Base-by-base conservation (phyloP, 139 green algal genomes). In the Chlorella sp. region DNA sequence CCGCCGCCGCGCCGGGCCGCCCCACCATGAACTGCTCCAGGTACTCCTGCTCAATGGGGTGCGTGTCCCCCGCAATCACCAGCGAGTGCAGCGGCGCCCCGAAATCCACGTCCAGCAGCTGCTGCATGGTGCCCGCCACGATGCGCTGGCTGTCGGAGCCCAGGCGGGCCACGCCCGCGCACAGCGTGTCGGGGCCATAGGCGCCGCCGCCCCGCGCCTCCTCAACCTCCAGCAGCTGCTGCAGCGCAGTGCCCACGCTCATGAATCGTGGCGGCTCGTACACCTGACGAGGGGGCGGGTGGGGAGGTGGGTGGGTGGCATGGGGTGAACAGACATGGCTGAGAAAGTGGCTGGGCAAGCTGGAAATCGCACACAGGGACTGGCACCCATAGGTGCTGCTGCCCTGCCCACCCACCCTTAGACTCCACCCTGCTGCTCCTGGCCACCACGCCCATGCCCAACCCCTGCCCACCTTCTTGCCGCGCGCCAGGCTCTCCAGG, bases 211-310 rank as follows among this genome's bases (percentile, higher is more conserved):
- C 54, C 4, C 87, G 80, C 73, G 30, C 72, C 28, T 90, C 88
- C 91, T 98, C 97, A 17, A 99, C 83, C 82, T 98, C 93, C 40
- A 99, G 87, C 84, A 99, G 91, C 90, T 99, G 96, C 81, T 94
- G 77, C 1, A 97, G 78, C 5, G 92, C 92, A 34, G 89, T 94
- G 68, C 85, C 87, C 32, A 94, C 87, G 85, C 68, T 90, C 91
- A 94, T 94, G 81, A 89, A 93, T 32, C 93, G 87, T 11, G 97
- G 95, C 3, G 96, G 94, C 89, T 98, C 95, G 82, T 99, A 99
- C 64, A 96, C 51, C 51, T 60, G 51, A 3, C 13, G 51, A 60
- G 14, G 22, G 51, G 46, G 46, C 46, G 46, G 46, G 46, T 54
- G 46, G 46, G 8, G 7, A 11, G 11, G 7, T 7, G 46, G 8